phyloP scores from a whole-genome alignment of 2,329 filamentous ascomycete genomes.

The Cordyceps cicadae region DNA sequence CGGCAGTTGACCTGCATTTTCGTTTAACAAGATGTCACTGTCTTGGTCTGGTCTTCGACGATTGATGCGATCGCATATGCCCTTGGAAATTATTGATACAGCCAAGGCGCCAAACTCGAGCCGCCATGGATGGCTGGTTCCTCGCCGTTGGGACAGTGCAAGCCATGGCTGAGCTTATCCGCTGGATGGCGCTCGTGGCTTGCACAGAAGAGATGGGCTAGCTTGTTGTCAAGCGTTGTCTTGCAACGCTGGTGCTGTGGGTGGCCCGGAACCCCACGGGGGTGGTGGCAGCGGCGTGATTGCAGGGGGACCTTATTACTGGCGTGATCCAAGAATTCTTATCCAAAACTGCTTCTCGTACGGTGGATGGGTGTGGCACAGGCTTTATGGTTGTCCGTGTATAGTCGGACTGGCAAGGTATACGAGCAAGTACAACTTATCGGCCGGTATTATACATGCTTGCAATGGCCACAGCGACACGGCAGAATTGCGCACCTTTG shows the following conservation, averaged over 20 bases:
- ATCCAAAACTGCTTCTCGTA: background rate
- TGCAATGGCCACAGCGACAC: background rate
- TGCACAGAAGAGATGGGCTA: slow-evolving; percentile 4
- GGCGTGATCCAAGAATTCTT: background rate
- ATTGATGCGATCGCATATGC: background rate
- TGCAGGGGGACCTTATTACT: slow-evolving; percentile 2
- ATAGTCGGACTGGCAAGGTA: background rate
- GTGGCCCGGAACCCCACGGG: slow-evolving; percentile 8
- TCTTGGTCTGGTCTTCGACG: background rate
- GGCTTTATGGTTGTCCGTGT: background rate
- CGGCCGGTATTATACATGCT: background rate
- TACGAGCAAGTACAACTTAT: slow-evolving; percentile 1
- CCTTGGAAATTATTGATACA: background rate
- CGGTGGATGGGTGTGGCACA: background rate
- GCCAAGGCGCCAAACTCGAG: slow-evolving; percentile 1
- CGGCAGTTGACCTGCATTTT: background rate
- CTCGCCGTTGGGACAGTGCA: slow-evolving; percentile 8
- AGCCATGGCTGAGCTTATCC: slow-evolving; percentile 13
- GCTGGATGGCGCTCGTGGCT: slow-evolving; percentile 11
- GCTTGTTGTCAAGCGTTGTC: background rate
- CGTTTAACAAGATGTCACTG: background rate
- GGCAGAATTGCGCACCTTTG: background rate
- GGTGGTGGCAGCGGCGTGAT: background rate
- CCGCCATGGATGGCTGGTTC: slow-evolving; percentile 7
- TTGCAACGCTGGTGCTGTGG: slow-evolving; percentile 3